Percentiles rank a stretch among this genome's conserved stretches.
phyloP scores from a whole-genome alignment of 2,329 filamentous ascomycete species.

The Ascochyta koolunga region DNA sequence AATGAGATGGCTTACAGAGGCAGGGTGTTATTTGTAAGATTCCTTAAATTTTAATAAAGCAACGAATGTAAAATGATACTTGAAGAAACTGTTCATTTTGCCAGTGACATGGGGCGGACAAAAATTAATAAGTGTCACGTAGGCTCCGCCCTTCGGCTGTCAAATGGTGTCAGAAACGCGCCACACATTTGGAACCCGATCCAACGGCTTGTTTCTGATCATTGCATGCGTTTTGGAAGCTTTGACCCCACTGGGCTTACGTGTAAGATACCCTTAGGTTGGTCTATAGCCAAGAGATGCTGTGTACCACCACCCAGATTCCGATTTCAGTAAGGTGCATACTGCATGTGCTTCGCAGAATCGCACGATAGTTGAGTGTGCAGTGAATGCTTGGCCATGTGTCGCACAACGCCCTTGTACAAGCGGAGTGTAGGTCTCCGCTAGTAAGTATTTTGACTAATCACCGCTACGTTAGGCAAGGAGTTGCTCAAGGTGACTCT shows the following conservation, averaged over 20 bases:
- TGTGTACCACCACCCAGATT: conserved; percentile 5
- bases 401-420: background rate
- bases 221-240: background rate
- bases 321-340: conserved; percentile 1
- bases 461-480: background rate
- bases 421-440: background rate
- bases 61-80: background rate
- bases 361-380: background rate
- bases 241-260: background rate
- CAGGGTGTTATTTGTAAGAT: conserved; percentile 1
- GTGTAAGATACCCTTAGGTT: background rate
- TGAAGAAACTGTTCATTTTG: background rate
- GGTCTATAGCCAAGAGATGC: conserved; percentile 3
- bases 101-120: background rate
- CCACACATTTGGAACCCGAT: background rate
- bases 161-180: background rate
- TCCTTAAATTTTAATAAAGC: conserved; percentile 3
- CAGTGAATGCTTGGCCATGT: background rate
- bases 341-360: background rate
- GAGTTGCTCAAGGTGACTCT: background rate
- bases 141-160: background rate
- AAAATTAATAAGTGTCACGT: background rate
- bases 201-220: background rate
- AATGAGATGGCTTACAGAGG: background rate
- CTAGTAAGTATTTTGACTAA: background rate